Base-by-base conservation (phyloP, 2,329 filamentous ascomycete genomes). In the Stachybotrys chlorohalonatus region DNA sequence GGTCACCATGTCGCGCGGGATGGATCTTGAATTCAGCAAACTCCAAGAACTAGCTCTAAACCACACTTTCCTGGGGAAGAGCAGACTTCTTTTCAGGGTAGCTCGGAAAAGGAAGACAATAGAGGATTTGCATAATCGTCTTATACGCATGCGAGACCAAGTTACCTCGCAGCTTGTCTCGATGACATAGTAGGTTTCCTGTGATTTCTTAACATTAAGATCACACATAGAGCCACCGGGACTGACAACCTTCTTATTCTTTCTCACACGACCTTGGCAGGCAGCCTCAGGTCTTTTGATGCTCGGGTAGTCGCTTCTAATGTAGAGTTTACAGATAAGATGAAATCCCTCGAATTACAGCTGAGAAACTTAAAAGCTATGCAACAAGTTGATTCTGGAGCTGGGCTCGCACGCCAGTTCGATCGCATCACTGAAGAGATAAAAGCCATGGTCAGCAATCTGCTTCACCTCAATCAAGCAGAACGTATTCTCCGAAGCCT, bases 401-500 rank as follows among this genome's bases (percentile, higher is more conserved):
- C 16, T 15, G 11, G 16, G 31, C 16, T 32, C 5, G 32, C 31
- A 16, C 24, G 7, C 11, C 11, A 11, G 13, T 16, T 51, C 16
- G 31, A 31, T 1, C n/a, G 9, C 13, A 50, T 39, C 5, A 13
- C 46, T 2, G 31, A 8, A 1, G 46, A 53, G 5, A 13, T 36
- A 6, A 31, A 3, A 32, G n/a, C 13, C 5, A 11, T 51, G n/a
- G 48, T 30, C 39, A 13, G 31, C 11, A 11, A 32, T 8, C 39
- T 17, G 17, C n/a, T 3, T n/a, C 31, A 50, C 5, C 32, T 47
- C 24, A 17, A 46, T 2, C 53, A 32, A 30, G 49, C 49, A 31
- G 53, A 54, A 36, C 7, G 31, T 45, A n/a, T 54, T 11, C 53
- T 54, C 6, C 31, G 39, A 31, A 54, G 53, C 39, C 53, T 54